Evolutionary conservation across 495 filamentous ascomycete species (phyloP).

Genomic region (Penicillium chermesinum): DNA sequence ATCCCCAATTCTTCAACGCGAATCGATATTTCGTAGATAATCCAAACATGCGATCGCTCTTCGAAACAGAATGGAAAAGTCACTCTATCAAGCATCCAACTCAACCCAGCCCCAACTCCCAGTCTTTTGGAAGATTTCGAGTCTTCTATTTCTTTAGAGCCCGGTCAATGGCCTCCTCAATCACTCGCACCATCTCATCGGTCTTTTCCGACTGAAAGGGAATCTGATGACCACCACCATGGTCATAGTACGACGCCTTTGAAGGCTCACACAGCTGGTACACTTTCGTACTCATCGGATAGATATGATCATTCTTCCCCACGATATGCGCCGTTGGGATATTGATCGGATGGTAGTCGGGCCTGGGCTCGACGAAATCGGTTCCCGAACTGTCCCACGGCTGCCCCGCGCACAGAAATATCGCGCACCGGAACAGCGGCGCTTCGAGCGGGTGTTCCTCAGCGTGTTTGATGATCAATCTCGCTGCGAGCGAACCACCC

Average conservation of each 20-base stretch:
- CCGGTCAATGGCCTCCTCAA: slow-evolving; percentile 28
- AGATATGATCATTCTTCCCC: slow-evolving; percentile 30
- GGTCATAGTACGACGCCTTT: slow-evolving; percentile 31
- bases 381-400: slow-evolving; percentile 29
- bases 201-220: slow-evolving; percentile 37
- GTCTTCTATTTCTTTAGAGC: slow-evolving; percentile 8
- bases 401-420: slow-evolving; percentile 35
- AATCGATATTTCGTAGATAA: too few relatives aligned
- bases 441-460: slow-evolving; percentile 20
- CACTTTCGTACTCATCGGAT: slow-evolving; percentile 25
- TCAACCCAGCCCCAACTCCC: not conserved
- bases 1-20: too few relatives aligned
- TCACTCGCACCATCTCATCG: slow-evolving; percentile 26
- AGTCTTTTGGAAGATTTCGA: too few relatives aligned
- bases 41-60: too few relatives aligned
- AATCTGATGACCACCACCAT: slow-evolving; percentile 37
- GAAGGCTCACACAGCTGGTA: slow-evolving; percentile 34
- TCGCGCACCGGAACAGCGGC: slow-evolving; percentile 35
- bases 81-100: not conserved
- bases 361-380: slow-evolving; percentile 8
- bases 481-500: slow-evolving; percentile 35
- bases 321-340: slow-evolving; percentile 42
- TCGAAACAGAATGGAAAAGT: too few relatives aligned
- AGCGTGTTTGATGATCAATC: slow-evolving; percentile 32
- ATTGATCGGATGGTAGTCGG: slow-evolving; percentile 19